phyloP scores from a whole-genome alignment of 805 yeast species.

The Kuraishia molischiana region DNA sequence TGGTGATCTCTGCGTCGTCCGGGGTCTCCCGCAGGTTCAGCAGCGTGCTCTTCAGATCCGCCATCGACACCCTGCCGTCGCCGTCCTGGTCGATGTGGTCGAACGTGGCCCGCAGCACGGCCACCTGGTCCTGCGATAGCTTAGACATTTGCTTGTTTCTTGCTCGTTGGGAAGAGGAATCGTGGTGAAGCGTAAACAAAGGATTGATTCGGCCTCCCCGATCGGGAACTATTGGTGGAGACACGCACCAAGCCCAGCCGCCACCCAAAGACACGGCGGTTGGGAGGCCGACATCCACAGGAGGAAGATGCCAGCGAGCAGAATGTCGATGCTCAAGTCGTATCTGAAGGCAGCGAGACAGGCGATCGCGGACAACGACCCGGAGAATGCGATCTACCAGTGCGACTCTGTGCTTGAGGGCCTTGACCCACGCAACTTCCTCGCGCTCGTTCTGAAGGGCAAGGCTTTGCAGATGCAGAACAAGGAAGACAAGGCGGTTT shows the following conservation, averaged over 20 bases:
- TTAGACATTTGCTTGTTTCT: not conserved
- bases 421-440: conserved; percentile 46
- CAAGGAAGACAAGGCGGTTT: conserved; percentile 27
- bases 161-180: too few relatives aligned
- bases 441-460: conserved; percentile 64
- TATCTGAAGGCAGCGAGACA: conserved; percentile 37
- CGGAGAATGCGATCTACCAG: conserved; percentile 49
- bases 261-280: too few relatives aligned
- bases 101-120: conserved; percentile 64
- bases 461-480: conserved; percentile 47
- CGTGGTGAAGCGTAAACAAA: too few relatives aligned
- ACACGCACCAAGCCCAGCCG: too few relatives aligned
- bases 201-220: not conserved
- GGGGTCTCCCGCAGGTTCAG: conserved; percentile 39
- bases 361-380: conserved; percentile 46
- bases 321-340: conserved; percentile 7
- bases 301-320: too few relatives aligned
- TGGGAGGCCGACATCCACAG: too few relatives aligned
- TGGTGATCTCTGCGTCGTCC: conserved; percentile 28
- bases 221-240: too few relatives aligned
- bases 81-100: conserved; percentile 74
- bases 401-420: conserved; percentile 42
- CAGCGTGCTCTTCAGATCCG: conserved; percentile 47
- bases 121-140: conserved; percentile 36
- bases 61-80: conserved; percentile 50